These are phyloP conservation scores for Lactifluus volemus DNA, from an alignment of 768 basidiomycete genomes.

Conservation along the genomic window DNA sequence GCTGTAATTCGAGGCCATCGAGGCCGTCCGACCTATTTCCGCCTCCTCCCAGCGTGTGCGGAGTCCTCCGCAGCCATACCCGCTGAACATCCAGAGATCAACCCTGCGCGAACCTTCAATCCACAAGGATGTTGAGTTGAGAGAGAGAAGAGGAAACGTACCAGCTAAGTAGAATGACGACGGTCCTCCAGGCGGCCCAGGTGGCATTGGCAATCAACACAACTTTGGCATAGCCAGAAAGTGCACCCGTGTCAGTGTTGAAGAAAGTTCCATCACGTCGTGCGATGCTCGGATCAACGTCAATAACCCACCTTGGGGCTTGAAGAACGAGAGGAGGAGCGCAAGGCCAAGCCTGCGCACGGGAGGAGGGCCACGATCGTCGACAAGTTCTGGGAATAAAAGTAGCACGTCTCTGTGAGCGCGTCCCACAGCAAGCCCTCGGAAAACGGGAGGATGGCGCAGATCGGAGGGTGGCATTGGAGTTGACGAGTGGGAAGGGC, in stretches of 20 bases:
- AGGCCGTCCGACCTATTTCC: conserved; percentile 50
- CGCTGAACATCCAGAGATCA: too few relatives aligned
- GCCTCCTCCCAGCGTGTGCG: conserved; percentile 81
- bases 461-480: conserved; percentile 25
- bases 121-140: conserved; percentile 47
- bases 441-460: conserved; percentile 20
- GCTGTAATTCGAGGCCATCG: conserved; percentile 31
- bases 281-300: conserved; percentile 34
- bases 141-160: too few relatives aligned
- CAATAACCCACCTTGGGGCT: conserved; percentile 44
- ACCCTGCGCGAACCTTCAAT: too few relatives aligned
- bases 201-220: conserved; percentile 71
- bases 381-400: too few relatives aligned
- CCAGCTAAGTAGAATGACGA: conserved; percentile 30
- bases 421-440: conserved; percentile 22
- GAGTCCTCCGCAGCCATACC: conserved; percentile 53
- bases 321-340: conserved; percentile 33
- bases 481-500: conserved; percentile 40
- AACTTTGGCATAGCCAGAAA: conserved; percentile 65
- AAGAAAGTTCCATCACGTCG: conserved; percentile 73
- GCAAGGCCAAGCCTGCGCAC: conserved; percentile 70
- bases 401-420: too few relatives aligned
- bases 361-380: conserved; percentile 75
- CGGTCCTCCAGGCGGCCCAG: conserved; percentile 65
- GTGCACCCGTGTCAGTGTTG: conserved; percentile 45